Conservation (phyloP, 306 rosid species). For the Prinsepia uniflora region DNA sequence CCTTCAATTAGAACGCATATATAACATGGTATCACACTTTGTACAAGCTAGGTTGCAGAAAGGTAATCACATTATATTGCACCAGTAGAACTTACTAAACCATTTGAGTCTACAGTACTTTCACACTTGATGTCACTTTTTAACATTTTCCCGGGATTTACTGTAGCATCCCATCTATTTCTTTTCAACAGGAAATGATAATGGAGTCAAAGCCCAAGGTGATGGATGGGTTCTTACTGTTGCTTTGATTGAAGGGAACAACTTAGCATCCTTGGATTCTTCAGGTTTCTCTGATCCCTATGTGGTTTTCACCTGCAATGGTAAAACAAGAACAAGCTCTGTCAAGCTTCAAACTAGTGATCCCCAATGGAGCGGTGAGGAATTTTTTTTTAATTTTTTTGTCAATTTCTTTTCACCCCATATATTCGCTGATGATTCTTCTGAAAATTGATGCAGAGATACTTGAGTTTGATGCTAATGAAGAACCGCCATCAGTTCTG, state of each 20-base stretch:
- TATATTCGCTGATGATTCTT: neutral
- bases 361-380: conserved; percentile 89
- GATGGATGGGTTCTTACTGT: conserved; percentile 90
- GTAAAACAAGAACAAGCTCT: conserved; percentile 85
- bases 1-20: conserved; percentile 57
- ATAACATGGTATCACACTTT: conserved; percentile 60
- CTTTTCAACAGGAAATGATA: conserved; percentile 60
- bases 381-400: conserved; percentile 4
- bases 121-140: conserved; percentile 9
- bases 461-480: conserved; percentile 91
- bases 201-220: conserved; percentile 75
- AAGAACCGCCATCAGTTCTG: conserved; percentile 90
- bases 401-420: neutral
- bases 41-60: conserved; percentile 67
- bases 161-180: conserved; percentile 16
- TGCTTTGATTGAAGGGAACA: conserved; percentile 72
- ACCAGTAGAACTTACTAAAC: neutral
- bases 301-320: conserved; percentile 81
- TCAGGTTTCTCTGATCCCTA: conserved; percentile 63
- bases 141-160: conserved; percentile 20
- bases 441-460: conserved; percentile 52
- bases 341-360: conserved; percentile 68
- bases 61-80: conserved; percentile 39
- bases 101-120: conserved; percentile 14
- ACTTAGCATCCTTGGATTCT: conserved; percentile 61